Percentiles rank a stretch among this genome's conserved stretches.
Conservation (phyloP, 352 stramenopile genomes). For the Phytophthora constricta region DNA sequence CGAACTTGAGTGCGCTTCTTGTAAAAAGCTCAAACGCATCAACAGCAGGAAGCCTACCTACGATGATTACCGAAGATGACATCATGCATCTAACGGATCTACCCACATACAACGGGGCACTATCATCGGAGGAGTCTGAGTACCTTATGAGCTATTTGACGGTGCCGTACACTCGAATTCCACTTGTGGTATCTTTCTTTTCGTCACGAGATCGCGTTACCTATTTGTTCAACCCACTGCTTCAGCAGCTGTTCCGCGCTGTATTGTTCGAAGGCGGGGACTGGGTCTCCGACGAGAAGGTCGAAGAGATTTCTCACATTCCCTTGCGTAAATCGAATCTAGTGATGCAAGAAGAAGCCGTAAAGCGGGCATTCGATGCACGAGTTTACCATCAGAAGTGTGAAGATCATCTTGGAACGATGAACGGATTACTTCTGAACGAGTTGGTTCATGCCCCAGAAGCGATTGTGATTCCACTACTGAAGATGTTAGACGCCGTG, state of each 20-base stretch:
- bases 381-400: constrained; percentile 80
- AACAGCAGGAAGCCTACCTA: constrained; percentile 37
- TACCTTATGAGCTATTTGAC: constrained; percentile 99
- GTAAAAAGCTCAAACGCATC: constrained; percentile 55
- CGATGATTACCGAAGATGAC: constrained; percentile 95
- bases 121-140: constrained; percentile 97
- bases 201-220: constrained; percentile 89
- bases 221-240: constrained; percentile 86
- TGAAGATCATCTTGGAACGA: constrained; percentile 93
- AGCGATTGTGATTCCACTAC: constrained; percentile 69
- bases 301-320: constrained; percentile 76
- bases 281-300: constrained; percentile 72
- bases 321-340: constrained; percentile 86
- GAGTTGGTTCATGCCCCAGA: constrained; percentile 97
- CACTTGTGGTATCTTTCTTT: constrained; percentile 98
- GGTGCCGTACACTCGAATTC: constrained; percentile 98
- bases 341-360: constrained; percentile 79
- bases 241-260: constrained; percentile 86
- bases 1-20: constrained; percentile 67
- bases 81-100: constrained; percentile 97
- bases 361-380: constrained; percentile 78
- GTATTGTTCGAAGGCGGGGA: constrained; percentile 92
- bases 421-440: constrained; percentile 97
- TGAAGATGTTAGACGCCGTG: constrained; percentile 87
- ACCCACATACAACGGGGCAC: constrained; percentile 95